Evolutionary conservation across 2,329 filamentous ascomycete species (phyloP), one percentile per base, ranked within the genome.

Genomic region (Colletotrichum truncatum): DNA sequence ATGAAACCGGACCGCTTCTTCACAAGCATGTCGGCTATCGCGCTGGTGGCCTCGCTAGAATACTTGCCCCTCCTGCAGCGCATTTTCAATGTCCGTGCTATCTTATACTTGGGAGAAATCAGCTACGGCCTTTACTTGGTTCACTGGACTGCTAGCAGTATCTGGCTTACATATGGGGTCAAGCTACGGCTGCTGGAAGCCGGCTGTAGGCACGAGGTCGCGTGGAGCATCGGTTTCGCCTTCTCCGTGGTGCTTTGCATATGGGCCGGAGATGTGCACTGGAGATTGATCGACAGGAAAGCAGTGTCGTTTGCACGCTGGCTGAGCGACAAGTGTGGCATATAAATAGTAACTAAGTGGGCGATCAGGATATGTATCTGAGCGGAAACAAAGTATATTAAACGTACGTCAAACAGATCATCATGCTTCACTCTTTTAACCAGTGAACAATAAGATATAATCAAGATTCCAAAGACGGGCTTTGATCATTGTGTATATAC

Each of bases 51-150:
- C 23, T 48, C 64, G 11, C 21, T 68, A 4, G 49, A 66, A 7
- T 57, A 51, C 3, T 9, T 64, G 9, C 43, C 43, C 5, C 30
- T 82, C 82, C 78, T 90, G n/a, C 85, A 83, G 73, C 67, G 76
- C 4, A 86, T 88, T 70, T 89, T 91, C 68, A 87, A 89, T 73
- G 79, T 77, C 0, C 77, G 78, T 8, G 83, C 87, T 70, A 87
- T 84, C 70, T 87, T 89, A 70, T 89, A 89, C 66, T 80, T 91
- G 3, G 89, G 89, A 1, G 83, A 84, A 48, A 81, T 90, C 57
- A 90, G 87, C 0, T 91, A 85, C 72, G 81, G 85, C 1, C 76
- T 91, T 12, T 91, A 91, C 74, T 78, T 91, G 8, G 81, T 90
- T 8, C 89, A 91, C 68, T 89, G 89, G 0, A 43, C 39, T 43